phyloP scores from a whole-genome alignment of 768 basidiomycete species.

The Boletus insuetus region DNA sequence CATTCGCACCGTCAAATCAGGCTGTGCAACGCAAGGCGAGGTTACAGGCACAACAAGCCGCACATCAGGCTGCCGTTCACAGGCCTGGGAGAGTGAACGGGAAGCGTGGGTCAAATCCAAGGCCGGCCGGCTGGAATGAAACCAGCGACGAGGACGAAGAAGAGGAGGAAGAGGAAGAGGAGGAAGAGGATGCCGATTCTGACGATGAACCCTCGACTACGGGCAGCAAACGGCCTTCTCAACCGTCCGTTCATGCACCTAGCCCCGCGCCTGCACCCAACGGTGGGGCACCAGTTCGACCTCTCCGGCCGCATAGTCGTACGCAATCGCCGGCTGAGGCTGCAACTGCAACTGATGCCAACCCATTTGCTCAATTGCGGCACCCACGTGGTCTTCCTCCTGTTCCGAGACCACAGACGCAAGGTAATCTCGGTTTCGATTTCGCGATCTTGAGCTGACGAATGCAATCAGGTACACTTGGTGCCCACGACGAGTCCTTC shows the following conservation, averaged over 20 bases:
- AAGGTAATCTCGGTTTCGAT: slow-evolving; percentile 38
- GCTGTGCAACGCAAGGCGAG: slow-evolving; percentile 85
- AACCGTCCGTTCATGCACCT: slow-evolving; percentile 14
- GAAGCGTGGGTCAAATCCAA: slow-evolving; percentile 40
- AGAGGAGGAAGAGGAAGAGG: slow-evolving; percentile 82
- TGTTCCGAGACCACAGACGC: slow-evolving; percentile 46
- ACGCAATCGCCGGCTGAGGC: slow-evolving; percentile 30
- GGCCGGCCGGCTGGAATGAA: slow-evolving; percentile 50
- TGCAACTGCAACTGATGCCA: slow-evolving; percentile 31
- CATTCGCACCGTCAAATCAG: slow-evolving; percentile 83
- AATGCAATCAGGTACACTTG: slow-evolving; percentile 26
- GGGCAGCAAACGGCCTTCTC: slow-evolving; percentile 34
- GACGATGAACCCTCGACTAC: slow-evolving; percentile 43
- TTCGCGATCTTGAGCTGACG: slow-evolving; percentile 5
- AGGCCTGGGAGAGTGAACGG: slow-evolving; percentile 63
- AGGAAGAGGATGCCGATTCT: slow-evolving; percentile 63
- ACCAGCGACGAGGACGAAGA: slow-evolving; percentile 80
- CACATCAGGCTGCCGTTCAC: slow-evolving; percentile 72
- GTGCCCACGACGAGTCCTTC: slow-evolving; percentile 44
- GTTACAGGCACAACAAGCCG: slow-evolving; percentile 78
- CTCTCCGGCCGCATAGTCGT: slow-evolving; percentile 29
- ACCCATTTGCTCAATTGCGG: slow-evolving; percentile 48
- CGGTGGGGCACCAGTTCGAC: slow-evolving; percentile 26
- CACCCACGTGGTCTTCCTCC: slow-evolving; percentile 66
- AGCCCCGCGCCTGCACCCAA: slow-evolving; percentile 17